Conservation (phyloP, 2,329 filamentous ascomycete species). For the Thelonectria olida region DNA sequence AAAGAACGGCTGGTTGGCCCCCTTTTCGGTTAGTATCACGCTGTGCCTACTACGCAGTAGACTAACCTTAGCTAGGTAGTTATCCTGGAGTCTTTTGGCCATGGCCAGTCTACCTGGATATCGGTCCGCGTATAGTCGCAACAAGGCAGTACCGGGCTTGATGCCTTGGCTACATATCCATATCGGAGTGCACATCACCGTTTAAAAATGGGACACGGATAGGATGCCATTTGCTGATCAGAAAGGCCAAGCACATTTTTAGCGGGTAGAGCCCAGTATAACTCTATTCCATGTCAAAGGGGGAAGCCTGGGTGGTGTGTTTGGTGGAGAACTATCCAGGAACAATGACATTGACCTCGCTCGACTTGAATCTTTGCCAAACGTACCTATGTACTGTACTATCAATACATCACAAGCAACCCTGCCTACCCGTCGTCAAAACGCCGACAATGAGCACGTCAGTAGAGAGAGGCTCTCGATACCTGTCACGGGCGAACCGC, state of each 20-base stretch:
- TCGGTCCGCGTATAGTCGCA: slow-evolving; percentile 9
- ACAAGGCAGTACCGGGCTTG: neutral
- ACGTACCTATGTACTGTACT: neutral
- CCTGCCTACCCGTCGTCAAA: neutral
- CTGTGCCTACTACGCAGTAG: neutral
- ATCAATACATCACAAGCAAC: neutral
- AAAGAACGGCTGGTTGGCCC: neutral
- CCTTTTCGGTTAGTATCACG: slow-evolving; percentile 2
- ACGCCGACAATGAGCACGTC: slow-evolving; percentile 2
- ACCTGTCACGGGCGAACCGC: slow-evolving; percentile 2
- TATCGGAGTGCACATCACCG: neutral
- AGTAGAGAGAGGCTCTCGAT: neutral
- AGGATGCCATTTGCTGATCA: neutral
- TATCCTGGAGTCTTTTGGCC: slow-evolving; percentile 2
- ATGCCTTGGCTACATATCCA: neutral
- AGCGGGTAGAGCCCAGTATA: slow-evolving; percentile 20
- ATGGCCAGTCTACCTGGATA: no score
- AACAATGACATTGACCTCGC: neutral
- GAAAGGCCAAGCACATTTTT: neutral
- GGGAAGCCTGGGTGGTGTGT: neutral
- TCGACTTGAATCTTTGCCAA: neutral
- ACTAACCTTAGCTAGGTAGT: no score
- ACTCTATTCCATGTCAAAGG: slow-evolving; percentile 19
- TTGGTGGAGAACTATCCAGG: slow-evolving; percentile 9
- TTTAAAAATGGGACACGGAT: neutral